A percentile compares a stretch with the other conserved stretches of the same genome.
Conservation (phyloP, 345 rosid species). For the Iberis pinnata region DNA sequence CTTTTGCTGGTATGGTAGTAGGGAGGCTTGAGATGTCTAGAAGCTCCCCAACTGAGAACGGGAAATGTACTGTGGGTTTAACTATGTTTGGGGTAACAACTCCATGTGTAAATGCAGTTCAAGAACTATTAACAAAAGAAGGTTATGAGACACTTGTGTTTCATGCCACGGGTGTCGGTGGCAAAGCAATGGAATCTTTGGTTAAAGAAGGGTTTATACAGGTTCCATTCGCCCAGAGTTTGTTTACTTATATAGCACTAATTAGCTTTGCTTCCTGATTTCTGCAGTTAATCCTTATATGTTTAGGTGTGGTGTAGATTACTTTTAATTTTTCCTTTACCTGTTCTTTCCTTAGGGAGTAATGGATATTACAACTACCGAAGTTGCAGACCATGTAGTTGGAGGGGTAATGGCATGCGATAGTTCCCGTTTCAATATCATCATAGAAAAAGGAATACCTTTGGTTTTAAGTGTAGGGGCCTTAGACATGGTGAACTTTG, state of each 20-base stretch:
- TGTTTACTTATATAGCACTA: neutral
- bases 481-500: slow-evolving; percentile 93
- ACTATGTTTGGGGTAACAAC: slow-evolving; percentile 98
- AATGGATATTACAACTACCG: slow-evolving; percentile 80
- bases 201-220: slow-evolving; percentile 72
- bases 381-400: slow-evolving; percentile 85
- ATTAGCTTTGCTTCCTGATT: slow-evolving; percentile 7
- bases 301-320: neutral
- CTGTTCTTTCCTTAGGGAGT: slow-evolving; percentile 48
- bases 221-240: slow-evolving; percentile 45
- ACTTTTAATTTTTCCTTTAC: neutral
- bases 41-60: slow-evolving; percentile 7
- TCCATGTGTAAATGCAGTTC: slow-evolving; percentile 64
- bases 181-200: slow-evolving; percentile 88
- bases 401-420: slow-evolving; percentile 97
- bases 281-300: neutral
- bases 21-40: slow-evolving; percentile 39
- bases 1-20: slow-evolving; percentile 85
- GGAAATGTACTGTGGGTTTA: slow-evolving; percentile 56
- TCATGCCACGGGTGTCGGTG: slow-evolving; percentile 95
- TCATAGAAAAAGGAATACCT: slow-evolving; percentile 71
- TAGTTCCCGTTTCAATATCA: slow-evolving; percentile 69
- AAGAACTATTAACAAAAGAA: slow-evolving; percentile 50
- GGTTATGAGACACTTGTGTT: slow-evolving; percentile 85
- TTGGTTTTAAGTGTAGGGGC: slow-evolving; percentile 87